Conservation (phyloP, 441 rosid genomes). For the Aleurites moluccanus region DNA sequence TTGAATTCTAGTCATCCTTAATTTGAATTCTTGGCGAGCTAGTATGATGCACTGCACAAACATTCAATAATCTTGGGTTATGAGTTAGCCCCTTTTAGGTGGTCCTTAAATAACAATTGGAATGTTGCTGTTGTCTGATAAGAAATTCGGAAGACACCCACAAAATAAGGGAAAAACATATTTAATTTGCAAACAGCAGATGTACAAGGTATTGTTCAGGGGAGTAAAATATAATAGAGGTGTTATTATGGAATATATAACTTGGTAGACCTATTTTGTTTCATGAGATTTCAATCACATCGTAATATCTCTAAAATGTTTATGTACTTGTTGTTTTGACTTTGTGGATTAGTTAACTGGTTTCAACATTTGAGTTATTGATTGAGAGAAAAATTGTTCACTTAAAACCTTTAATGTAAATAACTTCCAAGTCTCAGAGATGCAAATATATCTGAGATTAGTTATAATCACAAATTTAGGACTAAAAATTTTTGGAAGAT, state of each 20-base stretch:
- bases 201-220: neutral
- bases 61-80: neutral
- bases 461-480: neutral
- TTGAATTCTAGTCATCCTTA: neutral
- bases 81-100: neutral
- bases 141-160: neutral
- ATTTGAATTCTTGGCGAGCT: neutral
- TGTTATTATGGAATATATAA: neutral
- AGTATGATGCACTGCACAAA: constrained; percentile 8
- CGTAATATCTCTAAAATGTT: neutral
- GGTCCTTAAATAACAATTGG: neutral
- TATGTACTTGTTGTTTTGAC: neutral
- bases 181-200: neutral
- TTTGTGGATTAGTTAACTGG: neutral
- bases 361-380: neutral
- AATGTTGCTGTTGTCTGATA: neutral
- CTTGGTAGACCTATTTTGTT: neutral
- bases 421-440: neutral
- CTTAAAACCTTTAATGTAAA: too few species aligned
- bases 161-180: neutral
- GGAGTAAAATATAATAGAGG: neutral
- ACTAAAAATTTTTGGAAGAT: neutral
- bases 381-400: neutral
- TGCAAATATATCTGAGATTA: neutral
- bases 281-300: neutral